These are phyloP conservation scores for Mortierella polycephala DNA, from an alignment of 371 early-diverging fungal species.

Conservation along the genomic window DNA sequence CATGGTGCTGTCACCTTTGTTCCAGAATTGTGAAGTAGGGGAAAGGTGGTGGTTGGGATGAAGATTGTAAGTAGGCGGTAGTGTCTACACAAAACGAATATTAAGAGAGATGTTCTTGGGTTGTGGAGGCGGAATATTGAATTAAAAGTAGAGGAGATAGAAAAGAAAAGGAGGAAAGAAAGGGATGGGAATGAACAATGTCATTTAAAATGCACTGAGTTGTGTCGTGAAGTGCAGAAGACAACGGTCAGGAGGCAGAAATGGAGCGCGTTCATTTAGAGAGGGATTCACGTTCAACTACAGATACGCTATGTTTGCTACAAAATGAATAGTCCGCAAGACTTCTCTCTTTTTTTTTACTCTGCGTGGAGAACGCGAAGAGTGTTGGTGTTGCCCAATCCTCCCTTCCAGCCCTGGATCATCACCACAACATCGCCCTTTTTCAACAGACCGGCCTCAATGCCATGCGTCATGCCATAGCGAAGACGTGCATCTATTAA, in stretches of 20 bases:
- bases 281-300: conserved; percentile 15
- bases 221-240: not conserved
- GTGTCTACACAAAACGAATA: no score
- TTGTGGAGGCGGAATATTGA: not conserved
- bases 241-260: not conserved
- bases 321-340: no score
- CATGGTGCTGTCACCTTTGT: no score
- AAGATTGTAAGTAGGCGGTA: no score
- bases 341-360: not conserved
- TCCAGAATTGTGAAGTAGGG: no score
- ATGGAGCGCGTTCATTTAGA: conserved; percentile 9
- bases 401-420: conserved; percentile 82
- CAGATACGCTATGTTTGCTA: not conserved
- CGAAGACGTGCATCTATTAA: conserved; percentile 68
- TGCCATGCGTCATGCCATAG: conserved; percentile 68
- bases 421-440: conserved; percentile 73
- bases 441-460: conserved; percentile 65
- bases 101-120: not conserved
- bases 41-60: no score
- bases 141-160: not conserved
- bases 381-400: conserved; percentile 79
- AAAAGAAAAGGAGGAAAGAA: not conserved
- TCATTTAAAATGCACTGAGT: not conserved
- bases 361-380: conserved; percentile 69
- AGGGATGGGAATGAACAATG: not conserved